A percentile compares a stretch with the other conserved stretches of the same genome.
phyloP scores from a whole-genome alignment of 2,329 filamentous ascomycete genomes.

The Aspergillus ibericus region DNA sequence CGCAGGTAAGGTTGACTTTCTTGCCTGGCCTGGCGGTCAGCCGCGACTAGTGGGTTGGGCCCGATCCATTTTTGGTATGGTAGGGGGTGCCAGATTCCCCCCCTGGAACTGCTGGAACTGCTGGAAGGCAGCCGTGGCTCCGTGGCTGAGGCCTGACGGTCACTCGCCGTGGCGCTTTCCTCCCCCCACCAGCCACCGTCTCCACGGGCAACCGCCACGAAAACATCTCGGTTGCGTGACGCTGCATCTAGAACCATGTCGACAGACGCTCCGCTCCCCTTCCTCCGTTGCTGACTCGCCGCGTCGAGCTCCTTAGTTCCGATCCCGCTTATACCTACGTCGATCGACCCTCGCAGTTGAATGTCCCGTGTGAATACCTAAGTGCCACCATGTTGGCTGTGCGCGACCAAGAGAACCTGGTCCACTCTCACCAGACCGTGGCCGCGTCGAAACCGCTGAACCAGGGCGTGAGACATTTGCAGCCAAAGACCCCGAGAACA shows the following conservation, averaged over 20 bases:
- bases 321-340: background rate
- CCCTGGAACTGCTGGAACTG: background rate
- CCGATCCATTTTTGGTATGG: constrained; percentile 8
- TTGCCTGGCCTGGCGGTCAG: constrained; percentile 22
- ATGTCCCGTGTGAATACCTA: constrained; percentile 21
- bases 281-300: background rate
- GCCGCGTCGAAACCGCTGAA: constrained; percentile 71
- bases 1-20: constrained; percentile 15
- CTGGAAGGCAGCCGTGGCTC: background rate
- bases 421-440: constrained; percentile 70
- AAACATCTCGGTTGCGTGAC: constrained; percentile 23
- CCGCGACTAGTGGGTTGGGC: constrained; percentile 12
- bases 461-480: constrained; percentile 61
- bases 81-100: background rate
- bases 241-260: constrained; percentile 24
- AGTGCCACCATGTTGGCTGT: constrained; percentile 67
- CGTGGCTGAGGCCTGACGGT: background rate
- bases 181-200: constrained; percentile 18
- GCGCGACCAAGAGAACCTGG: constrained; percentile 84
- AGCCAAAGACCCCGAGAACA: constrained; percentile 76
- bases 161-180: background rate
- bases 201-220: constrained; percentile 42
- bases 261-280: constrained; percentile 1
- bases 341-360: constrained; percentile 6
- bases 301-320: constrained; percentile 3